These are phyloP conservation scores for Henckelia pumila DNA, from an alignment of 257 asterid species.

Conservation along the genomic window DNA sequence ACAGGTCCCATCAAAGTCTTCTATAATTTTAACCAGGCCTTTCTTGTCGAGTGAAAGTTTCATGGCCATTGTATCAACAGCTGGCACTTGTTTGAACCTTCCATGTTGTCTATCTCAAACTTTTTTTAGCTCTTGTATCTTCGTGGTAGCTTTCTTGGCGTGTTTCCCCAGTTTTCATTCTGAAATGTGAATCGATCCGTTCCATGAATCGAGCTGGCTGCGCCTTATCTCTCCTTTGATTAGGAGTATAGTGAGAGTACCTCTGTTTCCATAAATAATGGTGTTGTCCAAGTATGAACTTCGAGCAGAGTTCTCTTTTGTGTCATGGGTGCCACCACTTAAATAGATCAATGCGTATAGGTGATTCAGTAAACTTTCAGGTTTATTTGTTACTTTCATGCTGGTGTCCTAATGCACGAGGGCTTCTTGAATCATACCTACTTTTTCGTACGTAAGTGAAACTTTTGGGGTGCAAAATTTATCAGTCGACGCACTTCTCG, in stretches of 20 bases:
- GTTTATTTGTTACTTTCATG: background rate
- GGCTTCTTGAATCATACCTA: too few species aligned
- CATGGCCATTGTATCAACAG: conserved; percentile 7
- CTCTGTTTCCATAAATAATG: background rate
- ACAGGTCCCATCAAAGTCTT: conserved; percentile 15
- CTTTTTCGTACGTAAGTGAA: too few species aligned
- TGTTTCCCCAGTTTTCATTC: background rate
- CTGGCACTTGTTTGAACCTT: background rate
- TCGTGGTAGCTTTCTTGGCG: background rate
- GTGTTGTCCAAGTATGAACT: background rate
- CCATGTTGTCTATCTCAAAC: background rate
- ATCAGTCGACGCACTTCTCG: too few species aligned
- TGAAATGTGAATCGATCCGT: background rate
- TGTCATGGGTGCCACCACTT: background rate
- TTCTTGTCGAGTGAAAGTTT: conserved; percentile 10
- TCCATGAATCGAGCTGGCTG: background rate
- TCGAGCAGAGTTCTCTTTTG: background rate
- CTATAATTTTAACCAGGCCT: conserved; percentile 18
- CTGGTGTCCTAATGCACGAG: too few species aligned
- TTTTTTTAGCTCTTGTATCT: background rate
- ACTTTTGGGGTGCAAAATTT: too few species aligned
- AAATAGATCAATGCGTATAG: background rate
- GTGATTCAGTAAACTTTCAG: background rate
- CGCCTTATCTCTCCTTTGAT: background rate
- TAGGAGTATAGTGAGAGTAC: background rate